phyloP scores from a whole-genome alignment of 306 rosid species.

The Casuarina cunninghamiana region DNA sequence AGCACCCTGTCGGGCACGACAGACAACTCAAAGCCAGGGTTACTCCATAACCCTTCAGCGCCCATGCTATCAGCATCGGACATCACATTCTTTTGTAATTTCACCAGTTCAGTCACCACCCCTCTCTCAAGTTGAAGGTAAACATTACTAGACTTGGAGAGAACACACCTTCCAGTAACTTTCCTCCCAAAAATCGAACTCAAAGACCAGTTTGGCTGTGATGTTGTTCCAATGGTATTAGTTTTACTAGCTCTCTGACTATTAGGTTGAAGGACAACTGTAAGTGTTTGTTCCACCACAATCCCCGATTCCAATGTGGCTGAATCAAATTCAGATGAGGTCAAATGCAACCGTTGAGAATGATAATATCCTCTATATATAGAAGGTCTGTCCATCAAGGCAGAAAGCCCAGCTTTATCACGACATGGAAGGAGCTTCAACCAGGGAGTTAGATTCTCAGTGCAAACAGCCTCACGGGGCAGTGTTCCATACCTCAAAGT shows the following conservation, averaged over 20 bases:
- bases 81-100: conserved; percentile 40
- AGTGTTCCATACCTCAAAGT: conserved; percentile 78
- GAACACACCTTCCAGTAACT: conserved; percentile 69
- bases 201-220: conserved; percentile 88
- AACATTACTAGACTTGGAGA: conserved; percentile 76
- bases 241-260: conserved; percentile 34
- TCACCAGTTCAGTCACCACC: conserved; percentile 56
- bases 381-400: conserved; percentile 88
- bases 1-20: conserved; percentile 59
- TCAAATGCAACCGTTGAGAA: conserved; percentile 75
- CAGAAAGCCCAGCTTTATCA: conserved; percentile 84
- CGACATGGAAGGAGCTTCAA: conserved; percentile 95
- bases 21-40: conserved; percentile 70
- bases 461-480: conserved; percentile 98
- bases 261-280: conserved; percentile 75
- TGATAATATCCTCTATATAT: conserved; percentile 91
- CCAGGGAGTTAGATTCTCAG: conserved; percentile 97
- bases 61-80: conserved; percentile 30
- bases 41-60: conserved; percentile 43
- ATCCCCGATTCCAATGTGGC: conserved; percentile 50
- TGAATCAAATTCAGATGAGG: conserved; percentile 33
- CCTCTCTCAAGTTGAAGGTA: conserved; percentile 69
- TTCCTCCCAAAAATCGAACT: conserved; percentile 82
- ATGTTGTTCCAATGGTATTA: conserved; percentile 38
- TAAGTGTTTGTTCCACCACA: conserved; percentile 81